These are phyloP conservation scores for Paraconiothyrium brasiliense DNA, from an alignment of 2,329 filamentous ascomycete genomes.

Conservation along the genomic window DNA sequence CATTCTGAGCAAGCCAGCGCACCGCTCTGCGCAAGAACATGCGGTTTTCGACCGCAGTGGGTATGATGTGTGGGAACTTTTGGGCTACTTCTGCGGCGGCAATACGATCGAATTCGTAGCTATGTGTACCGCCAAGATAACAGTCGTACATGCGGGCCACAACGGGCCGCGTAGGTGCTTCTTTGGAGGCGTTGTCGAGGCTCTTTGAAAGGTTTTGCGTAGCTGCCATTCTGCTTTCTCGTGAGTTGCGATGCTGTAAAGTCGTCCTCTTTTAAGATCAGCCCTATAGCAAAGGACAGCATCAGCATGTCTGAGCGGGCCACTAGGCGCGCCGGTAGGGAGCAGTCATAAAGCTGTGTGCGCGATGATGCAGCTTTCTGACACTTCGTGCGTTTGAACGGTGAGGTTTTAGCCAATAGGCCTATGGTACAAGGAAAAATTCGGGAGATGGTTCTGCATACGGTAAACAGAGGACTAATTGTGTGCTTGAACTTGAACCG, in stretches of 20 bases:
- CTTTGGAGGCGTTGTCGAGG: conserved; percentile 13
- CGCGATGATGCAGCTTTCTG: too few relatives aligned
- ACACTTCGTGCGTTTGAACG: too few relatives aligned
- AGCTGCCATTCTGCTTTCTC: background rate
- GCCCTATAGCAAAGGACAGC: too few relatives aligned
- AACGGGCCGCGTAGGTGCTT: conserved; percentile 12
- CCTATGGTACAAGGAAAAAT: too few relatives aligned
- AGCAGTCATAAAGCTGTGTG: too few relatives aligned
- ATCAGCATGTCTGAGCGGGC: too few relatives aligned
- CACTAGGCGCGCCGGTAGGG: too few relatives aligned
- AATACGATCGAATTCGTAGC: conserved; percentile 14
- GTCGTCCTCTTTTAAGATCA: too few relatives aligned
- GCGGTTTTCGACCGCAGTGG: conserved; percentile 17
- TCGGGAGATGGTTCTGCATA: too few relatives aligned
- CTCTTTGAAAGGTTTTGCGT: background rate
- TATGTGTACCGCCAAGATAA: conserved; percentile 17
- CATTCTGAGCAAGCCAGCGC: conserved; percentile 15
- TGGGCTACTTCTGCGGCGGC: conserved; percentile 6
- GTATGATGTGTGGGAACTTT: conserved; percentile 14
- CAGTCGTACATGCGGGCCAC: conserved; percentile 22
- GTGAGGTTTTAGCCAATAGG: too few relatives aligned
- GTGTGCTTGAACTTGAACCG: too few relatives aligned
- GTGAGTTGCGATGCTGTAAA: background rate
- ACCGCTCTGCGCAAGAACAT: conserved; percentile 19
- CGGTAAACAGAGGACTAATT: too few relatives aligned